Conservation (phyloP, 805 yeast genomes). For the Starmerella khaoyaiensis region DNA sequence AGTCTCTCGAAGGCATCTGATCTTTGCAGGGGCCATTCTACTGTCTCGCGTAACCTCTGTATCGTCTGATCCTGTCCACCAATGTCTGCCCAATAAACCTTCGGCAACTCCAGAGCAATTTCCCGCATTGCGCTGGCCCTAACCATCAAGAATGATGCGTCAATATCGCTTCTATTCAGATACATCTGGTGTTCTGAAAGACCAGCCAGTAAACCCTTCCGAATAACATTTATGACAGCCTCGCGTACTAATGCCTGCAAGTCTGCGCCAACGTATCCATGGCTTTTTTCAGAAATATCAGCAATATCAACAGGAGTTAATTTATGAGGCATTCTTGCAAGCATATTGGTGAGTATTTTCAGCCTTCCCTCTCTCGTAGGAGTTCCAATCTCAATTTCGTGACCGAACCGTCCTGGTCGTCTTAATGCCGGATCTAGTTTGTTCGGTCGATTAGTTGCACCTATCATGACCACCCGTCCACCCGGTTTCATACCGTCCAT, state of each 20-base stretch:
- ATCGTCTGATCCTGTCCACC: constrained; percentile 88
- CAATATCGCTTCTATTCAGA: constrained; percentile 47
- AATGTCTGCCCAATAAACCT: constrained; percentile 84
- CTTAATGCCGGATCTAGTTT: constrained; percentile 91
- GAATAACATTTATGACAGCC: constrained; percentile 71
- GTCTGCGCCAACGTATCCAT: constrained; percentile 97
- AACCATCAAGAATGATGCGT: constrained; percentile 59
- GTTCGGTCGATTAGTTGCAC: constrained; percentile 96
- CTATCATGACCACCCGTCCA: constrained; percentile 96
- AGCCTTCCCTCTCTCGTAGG: constrained; percentile 75
- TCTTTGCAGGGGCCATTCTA: constrained; percentile 79
- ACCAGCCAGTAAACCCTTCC: constrained; percentile 36
- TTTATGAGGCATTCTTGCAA: constrained; percentile 45
- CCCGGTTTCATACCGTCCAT: constrained; percentile 99
- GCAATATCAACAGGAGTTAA: constrained; percentile 44
- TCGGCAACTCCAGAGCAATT: constrained; percentile 85
- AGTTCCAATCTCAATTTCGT: constrained; percentile 79
- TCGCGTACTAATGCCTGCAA: constrained; percentile 77
- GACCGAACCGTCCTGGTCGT: constrained; percentile 81
- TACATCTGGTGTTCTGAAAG: constrained; percentile 29
- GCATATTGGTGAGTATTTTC: constrained; percentile 56
- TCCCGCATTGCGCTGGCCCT: constrained; percentile 97
- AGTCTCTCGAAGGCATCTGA: constrained; percentile 59
- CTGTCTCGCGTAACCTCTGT: constrained; percentile 71
- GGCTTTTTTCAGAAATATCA: constrained; percentile 63